phyloP scores from a whole-genome alignment of 169 alveolate species.

The Plasmodium cynomolgi region DNA sequence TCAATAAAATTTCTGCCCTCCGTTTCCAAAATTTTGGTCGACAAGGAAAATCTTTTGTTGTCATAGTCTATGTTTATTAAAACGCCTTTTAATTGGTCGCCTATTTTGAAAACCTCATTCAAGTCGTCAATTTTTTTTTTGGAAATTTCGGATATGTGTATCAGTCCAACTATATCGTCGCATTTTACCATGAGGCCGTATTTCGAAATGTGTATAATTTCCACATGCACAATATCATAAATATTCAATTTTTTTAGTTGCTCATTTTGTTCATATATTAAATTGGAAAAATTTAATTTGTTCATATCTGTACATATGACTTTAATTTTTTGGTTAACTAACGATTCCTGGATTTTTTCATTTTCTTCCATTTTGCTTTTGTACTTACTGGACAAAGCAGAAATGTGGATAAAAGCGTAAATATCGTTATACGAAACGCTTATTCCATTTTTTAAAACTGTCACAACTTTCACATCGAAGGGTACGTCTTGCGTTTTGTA shows the following conservation, averaged over 20 bases:
- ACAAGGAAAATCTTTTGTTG: constrained; percentile 61
- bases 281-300: constrained; percentile 66
- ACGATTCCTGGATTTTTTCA: constrained; percentile 25
- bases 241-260: constrained; percentile 53
- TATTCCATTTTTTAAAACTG: constrained; percentile 65
- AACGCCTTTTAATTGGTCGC: constrained; percentile 63
- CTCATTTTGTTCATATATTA: constrained; percentile 73
- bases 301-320: constrained; percentile 62
- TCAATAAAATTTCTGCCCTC: constrained; percentile 59
- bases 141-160: constrained; percentile 65
- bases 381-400: constrained; percentile 62
- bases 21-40: constrained; percentile 64
- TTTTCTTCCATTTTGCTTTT: constrained; percentile 31
- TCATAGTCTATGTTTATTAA: constrained; percentile 67
- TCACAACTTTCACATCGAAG: constrained; percentile 47
- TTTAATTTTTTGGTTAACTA: constrained; percentile 55
- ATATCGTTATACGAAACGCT: constrained; percentile 62
- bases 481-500: constrained; percentile 53
- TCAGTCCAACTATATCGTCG: constrained; percentile 59
- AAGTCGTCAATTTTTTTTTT: constrained; percentile 48
- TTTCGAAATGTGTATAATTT: constrained; percentile 71
- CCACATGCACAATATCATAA: constrained; percentile 49
- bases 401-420: constrained; percentile 49
- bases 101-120: constrained; percentile 39
- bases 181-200: constrained; percentile 75